phyloP scores from a whole-genome alignment of 306 rosid species.

The Acacia crassicarpa region DNA sequence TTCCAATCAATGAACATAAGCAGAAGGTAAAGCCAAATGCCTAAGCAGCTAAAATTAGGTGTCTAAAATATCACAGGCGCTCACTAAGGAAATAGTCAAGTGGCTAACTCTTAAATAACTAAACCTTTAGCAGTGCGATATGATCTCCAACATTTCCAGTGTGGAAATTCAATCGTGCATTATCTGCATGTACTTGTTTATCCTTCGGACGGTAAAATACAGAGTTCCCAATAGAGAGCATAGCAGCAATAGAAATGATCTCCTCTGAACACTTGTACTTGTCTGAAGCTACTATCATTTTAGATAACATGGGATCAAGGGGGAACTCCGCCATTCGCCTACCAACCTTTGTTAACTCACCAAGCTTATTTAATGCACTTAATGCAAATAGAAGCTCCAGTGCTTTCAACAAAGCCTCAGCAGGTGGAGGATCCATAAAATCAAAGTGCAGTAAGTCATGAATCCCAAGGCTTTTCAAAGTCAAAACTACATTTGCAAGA shows the following conservation, averaged over 20 bases:
- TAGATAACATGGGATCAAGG: slow-evolving; percentile 91
- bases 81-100: slow-evolving; percentile 24
- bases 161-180: slow-evolving; percentile 89
- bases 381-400: slow-evolving; percentile 85
- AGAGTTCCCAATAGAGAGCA: slow-evolving; percentile 94
- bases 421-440: slow-evolving; percentile 98
- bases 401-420: slow-evolving; percentile 90
- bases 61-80: background rate
- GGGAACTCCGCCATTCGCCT: slow-evolving; percentile 98
- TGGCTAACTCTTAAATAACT: background rate
- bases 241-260: slow-evolving; percentile 81
- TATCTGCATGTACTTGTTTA: slow-evolving; percentile 98
- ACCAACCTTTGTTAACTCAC: slow-evolving; percentile 89
- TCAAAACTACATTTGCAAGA: slow-evolving; percentile 88
- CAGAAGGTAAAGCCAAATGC: background rate
- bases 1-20: slow-evolving; percentile 3
- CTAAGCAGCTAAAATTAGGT: slow-evolving; percentile 4
- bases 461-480: slow-evolving; percentile 88
- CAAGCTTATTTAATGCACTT: slow-evolving; percentile 82
- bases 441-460: slow-evolving; percentile 80
- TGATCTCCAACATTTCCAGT: slow-evolving; percentile 94
- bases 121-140: slow-evolving; percentile 81
- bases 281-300: slow-evolving; percentile 93
- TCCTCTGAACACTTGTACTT: slow-evolving; percentile 86
- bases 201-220: slow-evolving; percentile 98